Evolutionary conservation across 345 rosid species (phyloP), one percentile per base, ranked within the genome.

Genomic region (Boechera stricta): DNA sequence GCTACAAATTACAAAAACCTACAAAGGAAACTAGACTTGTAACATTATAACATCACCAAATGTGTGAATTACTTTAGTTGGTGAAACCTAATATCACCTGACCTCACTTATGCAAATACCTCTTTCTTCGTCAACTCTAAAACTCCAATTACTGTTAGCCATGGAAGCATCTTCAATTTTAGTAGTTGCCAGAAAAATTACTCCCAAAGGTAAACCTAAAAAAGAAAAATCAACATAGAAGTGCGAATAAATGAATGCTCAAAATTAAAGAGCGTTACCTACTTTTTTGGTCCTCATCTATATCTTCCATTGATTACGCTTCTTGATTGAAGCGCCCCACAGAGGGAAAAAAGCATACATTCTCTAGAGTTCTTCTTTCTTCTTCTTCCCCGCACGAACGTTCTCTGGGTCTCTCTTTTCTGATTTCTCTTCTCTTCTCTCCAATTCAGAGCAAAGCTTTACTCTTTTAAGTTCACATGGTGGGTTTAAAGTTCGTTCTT

Each of bases 281-380:
- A 64, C 68, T 64, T 64, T 3, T 64, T 44, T 2, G 44, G 38
- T 64, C 68, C 8, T 64, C 53, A 28, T 64, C 68, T 28, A 44
- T 44, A 53, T 64, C 38, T 53, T 44, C 68, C 68, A 64, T 64
- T 42, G 68, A 64, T 64, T 64, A 64, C 53, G 68, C 53, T 63
- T 63, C 67, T 42, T 63, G 67, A 63, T 63, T 63, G 36, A 26
- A 63, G 52, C 52, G 7, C 52, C 67, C 36, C 21, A 41, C 21
- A 35, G 13, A 55, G 10, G 11, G 4, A 7, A 39, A 41, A 13
- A 28, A 41, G 12, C 67, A 26, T 12, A 63, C 13, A 63, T 56
- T 56, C 36, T 55, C 10, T 28, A 21, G 76, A 72, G 61, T 57
- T 6, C 33, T 45, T 66, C 79, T 56, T 11, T 57, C 77, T 57